Conservation (phyloP, 1,284 basidiomycete genomes). For the Neonothopanus nambi region DNA sequence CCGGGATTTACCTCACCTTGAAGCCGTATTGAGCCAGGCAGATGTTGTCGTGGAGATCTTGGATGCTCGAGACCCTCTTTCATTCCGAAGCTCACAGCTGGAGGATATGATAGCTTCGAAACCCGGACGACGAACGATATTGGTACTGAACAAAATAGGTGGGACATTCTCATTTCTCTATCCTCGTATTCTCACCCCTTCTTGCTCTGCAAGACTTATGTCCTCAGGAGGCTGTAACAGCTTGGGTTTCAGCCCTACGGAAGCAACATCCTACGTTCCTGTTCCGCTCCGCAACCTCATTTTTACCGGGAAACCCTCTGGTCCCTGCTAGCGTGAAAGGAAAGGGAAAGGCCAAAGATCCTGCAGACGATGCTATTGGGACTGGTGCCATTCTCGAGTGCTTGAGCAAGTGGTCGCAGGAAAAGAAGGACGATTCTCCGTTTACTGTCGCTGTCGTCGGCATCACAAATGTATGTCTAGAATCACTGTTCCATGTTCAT, state of each 20-base stretch:
- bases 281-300: slow-evolving; percentile 79
- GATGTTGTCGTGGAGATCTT: slow-evolving; percentile 86
- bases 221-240: slow-evolving; percentile 76
- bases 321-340: slow-evolving; percentile 26
- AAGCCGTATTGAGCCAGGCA: slow-evolving; percentile 76
- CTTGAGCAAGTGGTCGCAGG: slow-evolving; percentile 46
- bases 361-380: slow-evolving; percentile 59
- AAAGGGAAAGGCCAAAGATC: slow-evolving; percentile 51
- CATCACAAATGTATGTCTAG: slow-evolving; percentile 62
- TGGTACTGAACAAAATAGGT: slow-evolving; percentile 90
- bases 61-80: slow-evolving; percentile 82
- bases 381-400: slow-evolving; percentile 46
- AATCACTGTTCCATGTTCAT: neutral
- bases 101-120: slow-evolving; percentile 57
- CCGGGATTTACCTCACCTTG: slow-evolving; percentile 65
- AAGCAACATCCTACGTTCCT: slow-evolving; percentile 71
- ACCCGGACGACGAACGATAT: slow-evolving; percentile 54
- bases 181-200: slow-evolving; percentile 5
- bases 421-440: slow-evolving; percentile 45
- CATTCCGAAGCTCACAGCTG: slow-evolving; percentile 65
- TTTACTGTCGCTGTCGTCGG: slow-evolving; percentile 76
- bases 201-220: slow-evolving; percentile 64
- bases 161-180: slow-evolving; percentile 28
- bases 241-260: slow-evolving; percentile 78
- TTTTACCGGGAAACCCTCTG: slow-evolving; percentile 46